phyloP scores from a whole-genome alignment of 176 grass and related monocot genomes.

The Triticum dicoccoides region DNA sequence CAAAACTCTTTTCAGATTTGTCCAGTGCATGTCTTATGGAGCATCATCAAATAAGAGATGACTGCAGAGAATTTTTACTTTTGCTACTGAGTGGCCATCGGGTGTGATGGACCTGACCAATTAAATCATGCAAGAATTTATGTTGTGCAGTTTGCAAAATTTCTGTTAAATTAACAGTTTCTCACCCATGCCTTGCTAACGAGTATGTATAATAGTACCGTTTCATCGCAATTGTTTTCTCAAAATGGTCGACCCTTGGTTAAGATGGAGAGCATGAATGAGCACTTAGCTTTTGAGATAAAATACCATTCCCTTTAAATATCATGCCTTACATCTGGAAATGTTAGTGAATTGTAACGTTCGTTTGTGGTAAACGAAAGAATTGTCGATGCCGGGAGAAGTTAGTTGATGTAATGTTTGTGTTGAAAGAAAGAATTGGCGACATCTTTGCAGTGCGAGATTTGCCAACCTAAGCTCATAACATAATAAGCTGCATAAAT shows the following conservation, averaged over 20 bases:
- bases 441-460: not conserved
- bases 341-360: not conserved
- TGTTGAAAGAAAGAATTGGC: not conserved
- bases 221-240: not conserved
- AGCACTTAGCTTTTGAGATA: not conserved
- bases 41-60: conserved; percentile 62
- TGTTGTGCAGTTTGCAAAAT: conserved; percentile 29
- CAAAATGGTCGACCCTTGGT: not conserved
- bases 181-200: not conserved
- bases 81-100: conserved; percentile 39
- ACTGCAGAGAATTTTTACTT: conserved; percentile 31
- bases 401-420: not conserved
- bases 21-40: conserved; percentile 43
- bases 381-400: not conserved
- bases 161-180: not conserved
- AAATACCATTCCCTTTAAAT: not conserved
- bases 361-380: not conserved
- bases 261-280: not conserved
- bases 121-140: conserved; percentile 25
- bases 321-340: not conserved
- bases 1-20: conserved; percentile 18
- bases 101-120: conserved; percentile 35
- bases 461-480: not conserved
- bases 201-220: not conserved
- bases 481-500: not conserved